Evolutionary conservation across 2,329 filamentous ascomycete species (phyloP).

Genomic region (Aspergillus arachidicola): DNA sequence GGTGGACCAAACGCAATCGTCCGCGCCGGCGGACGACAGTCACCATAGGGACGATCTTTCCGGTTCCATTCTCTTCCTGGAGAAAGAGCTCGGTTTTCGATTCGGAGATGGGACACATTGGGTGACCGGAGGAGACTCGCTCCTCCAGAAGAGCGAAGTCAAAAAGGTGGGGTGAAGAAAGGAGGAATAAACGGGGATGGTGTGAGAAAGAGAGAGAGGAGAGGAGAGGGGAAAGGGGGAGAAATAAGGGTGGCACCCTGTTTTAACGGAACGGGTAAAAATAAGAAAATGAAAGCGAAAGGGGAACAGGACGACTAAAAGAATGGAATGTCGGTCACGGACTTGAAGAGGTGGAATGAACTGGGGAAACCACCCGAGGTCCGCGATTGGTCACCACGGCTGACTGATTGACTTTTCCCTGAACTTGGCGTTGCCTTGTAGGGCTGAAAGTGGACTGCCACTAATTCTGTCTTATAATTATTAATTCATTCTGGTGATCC

Average conservation of each 20-base stretch:
- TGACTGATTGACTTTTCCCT: conserved; percentile 1
- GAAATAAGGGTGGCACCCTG: neutral
- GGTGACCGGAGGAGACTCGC: conserved; percentile 14
- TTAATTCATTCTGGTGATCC: neutral
- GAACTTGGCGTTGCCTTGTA: conserved; percentile 26
- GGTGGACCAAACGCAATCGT: conserved; percentile 21
- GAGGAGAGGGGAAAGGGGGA: neutral
- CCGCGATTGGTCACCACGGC: neutral
- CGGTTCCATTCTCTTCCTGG: conserved; percentile 6
- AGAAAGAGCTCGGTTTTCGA: conserved; percentile 1
- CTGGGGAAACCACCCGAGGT: neutral
- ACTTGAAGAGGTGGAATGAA: neutral
- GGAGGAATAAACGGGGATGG: neutral
- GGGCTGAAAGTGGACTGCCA: conserved; percentile 22
- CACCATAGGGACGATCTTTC: conserved; percentile 15
- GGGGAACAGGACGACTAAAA: neutral
- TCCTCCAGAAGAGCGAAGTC: conserved; percentile 4
- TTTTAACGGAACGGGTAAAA: neutral
- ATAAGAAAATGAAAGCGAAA: neutral
- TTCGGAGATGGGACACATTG: conserved; percentile 19
- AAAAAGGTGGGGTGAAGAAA: neutral
- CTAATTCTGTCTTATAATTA: neutral
- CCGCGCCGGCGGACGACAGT: conserved; percentile 20
- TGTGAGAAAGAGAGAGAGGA: neutral
- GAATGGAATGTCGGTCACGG: conserved; percentile 1